These are phyloP conservation scores for Sugiyamaella castrensis DNA, from an alignment of 1,139 yeast genomes.

Conservation along the genomic window DNA sequence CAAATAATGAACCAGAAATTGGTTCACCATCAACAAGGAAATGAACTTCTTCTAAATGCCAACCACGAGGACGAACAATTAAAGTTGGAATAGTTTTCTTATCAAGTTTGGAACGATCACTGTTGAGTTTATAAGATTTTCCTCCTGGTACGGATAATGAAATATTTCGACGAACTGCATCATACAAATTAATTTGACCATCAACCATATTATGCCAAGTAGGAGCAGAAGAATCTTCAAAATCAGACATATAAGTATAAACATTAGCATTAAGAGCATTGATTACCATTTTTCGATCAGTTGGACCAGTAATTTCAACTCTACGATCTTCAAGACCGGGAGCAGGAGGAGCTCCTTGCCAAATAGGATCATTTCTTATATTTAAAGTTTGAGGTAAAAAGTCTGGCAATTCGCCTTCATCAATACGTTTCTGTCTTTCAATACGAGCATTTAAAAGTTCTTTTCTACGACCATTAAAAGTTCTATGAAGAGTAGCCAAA, in stretches of 20 bases:
- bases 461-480: slow-evolving; percentile 61
- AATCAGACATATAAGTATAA: slow-evolving; percentile 92
- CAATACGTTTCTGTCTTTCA: slow-evolving; percentile 58
- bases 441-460: slow-evolving; percentile 59
- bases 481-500: slow-evolving; percentile 69
- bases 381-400: slow-evolving; percentile 68
- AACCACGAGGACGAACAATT: slow-evolving; percentile 82
- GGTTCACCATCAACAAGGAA: slow-evolving; percentile 72
- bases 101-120: slow-evolving; percentile 31
- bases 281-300: slow-evolving; percentile 89
- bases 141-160: slow-evolving; percentile 55
- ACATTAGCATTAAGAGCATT: slow-evolving; percentile 88
- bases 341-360: slow-evolving; percentile 79
- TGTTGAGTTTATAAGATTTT: slow-evolving; percentile 59
- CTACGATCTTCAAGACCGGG: slow-evolving; percentile 53
- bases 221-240: slow-evolving; percentile 93
- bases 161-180: slow-evolving; percentile 75
- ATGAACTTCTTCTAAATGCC: slow-evolving; percentile 79
- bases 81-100: slow-evolving; percentile 53
- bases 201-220: slow-evolving; percentile 84
- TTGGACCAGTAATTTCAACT: slow-evolving; percentile 48
- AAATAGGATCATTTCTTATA: slow-evolving; percentile 68
- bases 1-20: slow-evolving; percentile 69
- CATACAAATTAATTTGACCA: slow-evolving; percentile 92
- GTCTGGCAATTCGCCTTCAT: slow-evolving; percentile 66